phyloP scores from a whole-genome alignment of 2,329 filamentous ascomycete genomes.

The Fusarium albosuccineum region DNA sequence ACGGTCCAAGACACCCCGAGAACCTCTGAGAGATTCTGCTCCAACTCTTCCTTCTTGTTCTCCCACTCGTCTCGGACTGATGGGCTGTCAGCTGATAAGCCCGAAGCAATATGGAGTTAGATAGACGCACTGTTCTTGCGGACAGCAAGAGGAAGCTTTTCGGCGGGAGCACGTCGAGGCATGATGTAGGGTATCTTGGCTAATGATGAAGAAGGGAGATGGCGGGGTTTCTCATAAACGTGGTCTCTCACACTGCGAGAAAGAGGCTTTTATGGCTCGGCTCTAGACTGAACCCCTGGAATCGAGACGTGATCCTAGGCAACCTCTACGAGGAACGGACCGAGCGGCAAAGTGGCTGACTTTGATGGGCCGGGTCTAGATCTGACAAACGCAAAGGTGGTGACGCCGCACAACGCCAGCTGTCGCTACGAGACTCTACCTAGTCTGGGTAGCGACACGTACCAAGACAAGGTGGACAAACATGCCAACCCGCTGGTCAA shows the following conservation, averaged over 20 bases:
- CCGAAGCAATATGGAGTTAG: neutral
- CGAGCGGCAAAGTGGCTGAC: neutral
- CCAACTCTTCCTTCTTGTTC: constrained; percentile 58
- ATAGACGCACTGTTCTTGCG: constrained; percentile 63
- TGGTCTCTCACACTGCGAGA: neutral
- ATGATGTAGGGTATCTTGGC: constrained; percentile 24
- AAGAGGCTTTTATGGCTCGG: constrained; percentile 24
- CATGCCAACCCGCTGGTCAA: neutral
- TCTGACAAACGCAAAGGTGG: neutral
- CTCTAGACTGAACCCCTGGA: constrained; percentile 16
- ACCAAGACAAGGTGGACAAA: neutral
- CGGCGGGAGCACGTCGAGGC: constrained; percentile 58
- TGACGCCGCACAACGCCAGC: constrained; percentile 19
- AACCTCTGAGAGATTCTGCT: constrained; percentile 58
- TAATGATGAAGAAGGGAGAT: neutral
- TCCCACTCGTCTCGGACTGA: constrained; percentile 67
- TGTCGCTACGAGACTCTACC: no score
- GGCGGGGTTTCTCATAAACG: neutral
- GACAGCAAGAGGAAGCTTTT: constrained; percentile 64
- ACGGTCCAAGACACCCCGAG: constrained; percentile 65
- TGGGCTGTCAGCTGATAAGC: neutral
- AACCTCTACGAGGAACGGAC: constrained; percentile 13
- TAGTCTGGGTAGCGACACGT: constrained; percentile 4
- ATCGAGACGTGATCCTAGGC: constrained; percentile 7
- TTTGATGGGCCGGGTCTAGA: constrained; percentile 8